Evolutionary conservation across 768 basidiomycete genomes (phyloP), one percentile per base, ranked within the genome.

Genomic region (Tulasnella calospora): DNA sequence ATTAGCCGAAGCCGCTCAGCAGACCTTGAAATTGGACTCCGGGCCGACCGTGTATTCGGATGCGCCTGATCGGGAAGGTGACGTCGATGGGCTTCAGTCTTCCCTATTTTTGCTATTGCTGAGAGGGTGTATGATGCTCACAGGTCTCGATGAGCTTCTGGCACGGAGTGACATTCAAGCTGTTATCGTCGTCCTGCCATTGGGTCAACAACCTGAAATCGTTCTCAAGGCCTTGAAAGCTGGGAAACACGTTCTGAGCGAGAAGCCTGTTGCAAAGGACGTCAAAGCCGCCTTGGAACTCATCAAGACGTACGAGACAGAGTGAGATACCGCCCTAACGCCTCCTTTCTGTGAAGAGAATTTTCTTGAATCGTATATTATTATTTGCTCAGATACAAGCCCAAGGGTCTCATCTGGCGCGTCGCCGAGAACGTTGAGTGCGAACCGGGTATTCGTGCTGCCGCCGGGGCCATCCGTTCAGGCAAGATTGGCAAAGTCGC

Each of bases 191-290:
- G 90, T 89, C 7, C 86, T 96, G 13, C 94, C 94, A 0, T 95
- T 96, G 82, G 88, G 90, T 0, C 81, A 87, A 5, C 94, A 95
- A 83, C 93, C 94, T 2, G 83, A 84, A n/a, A 85, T 95, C 79
- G 86, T 96, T 76, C 83, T 89, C 78, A 89, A 88, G 81, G 82
- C 82, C 0, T 79, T 82, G 71, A 77, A 82, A 67, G 80, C 79
- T 33, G 93, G 94, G 36, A 97, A 96, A 85, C 93, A 96, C 82
- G 94, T 96, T 72, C 83, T 96, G 79, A 92, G 91, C 83, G 95
- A 97, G 86, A 96, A 96, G 82, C 95, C 95, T 8, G 88, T 95
- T 17, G 93, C 90, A 3, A 87, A 90, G 57, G 91, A 92, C 81
- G 89, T 95, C 69, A 86, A 87, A 38, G 84, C 85, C 2, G 94